phyloP scores from a whole-genome alignment of 305 asterid genomes.

The Fraxinus angustifolia region DNA sequence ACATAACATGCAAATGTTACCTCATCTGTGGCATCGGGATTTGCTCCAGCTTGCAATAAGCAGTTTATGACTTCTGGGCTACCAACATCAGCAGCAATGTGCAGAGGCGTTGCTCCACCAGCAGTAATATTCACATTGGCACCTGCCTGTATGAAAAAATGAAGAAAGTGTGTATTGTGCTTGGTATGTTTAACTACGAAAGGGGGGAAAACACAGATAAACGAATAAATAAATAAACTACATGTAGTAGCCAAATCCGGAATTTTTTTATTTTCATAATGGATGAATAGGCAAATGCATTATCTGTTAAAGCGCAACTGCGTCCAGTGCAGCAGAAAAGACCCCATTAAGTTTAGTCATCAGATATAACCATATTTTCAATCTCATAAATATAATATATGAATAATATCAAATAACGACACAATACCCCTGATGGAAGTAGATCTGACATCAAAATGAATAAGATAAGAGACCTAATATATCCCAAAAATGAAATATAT shows the following conservation, averaged over 20 bases:
- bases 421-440: not conserved
- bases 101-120: constrained; percentile 93
- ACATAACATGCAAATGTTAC: constrained; percentile 27
- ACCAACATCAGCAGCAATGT: constrained; percentile 87
- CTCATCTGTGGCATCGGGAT: constrained; percentile 83
- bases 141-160: constrained; percentile 63
- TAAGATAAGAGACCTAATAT: not conserved
- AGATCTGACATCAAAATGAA: not conserved
- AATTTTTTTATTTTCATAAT: not conserved
- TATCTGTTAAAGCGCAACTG: not conserved
- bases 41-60: constrained; percentile 86
- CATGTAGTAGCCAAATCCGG: not conserved
- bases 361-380: not conserved
- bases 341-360: not conserved
- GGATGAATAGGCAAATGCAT: not conserved
- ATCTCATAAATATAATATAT: not conserved
- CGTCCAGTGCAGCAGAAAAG: not conserved
- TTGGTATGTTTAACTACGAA: not conserved
- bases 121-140: constrained; percentile 68
- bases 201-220: not conserved
- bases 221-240: not conserved
- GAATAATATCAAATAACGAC: not conserved
- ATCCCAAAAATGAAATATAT: not conserved
- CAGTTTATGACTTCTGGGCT: constrained; percentile 63
- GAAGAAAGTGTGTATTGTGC: constrained; percentile 13